Base-by-base conservation (phyloP, 2,329 filamentous ascomycete genomes). In the Hysterium pulicare region DNA sequence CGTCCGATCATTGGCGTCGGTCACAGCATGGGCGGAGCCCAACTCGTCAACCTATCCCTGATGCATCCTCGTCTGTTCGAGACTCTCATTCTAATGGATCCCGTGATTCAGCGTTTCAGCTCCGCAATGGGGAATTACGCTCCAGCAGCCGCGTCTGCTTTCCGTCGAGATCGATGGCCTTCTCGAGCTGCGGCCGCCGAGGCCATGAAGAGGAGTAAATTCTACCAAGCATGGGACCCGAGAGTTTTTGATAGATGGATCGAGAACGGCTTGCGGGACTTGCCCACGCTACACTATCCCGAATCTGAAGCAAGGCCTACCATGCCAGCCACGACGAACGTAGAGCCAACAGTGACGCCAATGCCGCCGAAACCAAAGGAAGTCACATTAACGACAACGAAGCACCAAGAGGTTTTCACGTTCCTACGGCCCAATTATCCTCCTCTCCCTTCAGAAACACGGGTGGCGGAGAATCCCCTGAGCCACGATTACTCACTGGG, bases 391-490 rank as follows among this genome's bases (percentile, higher is more conserved):
- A 79, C 80, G 2, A 97, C 91, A 1, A 84, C 88, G 0, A 89
- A 90, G 56, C 86, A 95, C 64, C 88, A 95, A 61, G 89, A 95
- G 71, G 86, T 93, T 42, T 84, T 88, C 58, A 89, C 83, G 1
- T 93, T 85, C 62, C 68, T 87, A 49, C 78, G 86, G 0, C 79
- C 82, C 0, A 78, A 78, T 45, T 80, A 76, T 22, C 45, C 78
- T 6, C 62, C 73, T 42, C 51, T 47, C 15, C 66, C 61, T 9
- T 21, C n/a, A 17, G 0, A 56, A 67, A 34, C 58, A 63, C 26
- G 51, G 59, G 55, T 22, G 59, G 75, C 3, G 73, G 70, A 2
- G 78, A 83, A 51, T 62, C 62, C 1, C 61, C 55, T 16, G 61
- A 57, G 23, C 47, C 49, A 11, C 44, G 52, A 58, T 2, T 64